Evolutionary conservation across 352 stramenopile species (phyloP), one percentile per base, ranked within the genome.

Genomic region (Globisporangium perplexum): DNA sequence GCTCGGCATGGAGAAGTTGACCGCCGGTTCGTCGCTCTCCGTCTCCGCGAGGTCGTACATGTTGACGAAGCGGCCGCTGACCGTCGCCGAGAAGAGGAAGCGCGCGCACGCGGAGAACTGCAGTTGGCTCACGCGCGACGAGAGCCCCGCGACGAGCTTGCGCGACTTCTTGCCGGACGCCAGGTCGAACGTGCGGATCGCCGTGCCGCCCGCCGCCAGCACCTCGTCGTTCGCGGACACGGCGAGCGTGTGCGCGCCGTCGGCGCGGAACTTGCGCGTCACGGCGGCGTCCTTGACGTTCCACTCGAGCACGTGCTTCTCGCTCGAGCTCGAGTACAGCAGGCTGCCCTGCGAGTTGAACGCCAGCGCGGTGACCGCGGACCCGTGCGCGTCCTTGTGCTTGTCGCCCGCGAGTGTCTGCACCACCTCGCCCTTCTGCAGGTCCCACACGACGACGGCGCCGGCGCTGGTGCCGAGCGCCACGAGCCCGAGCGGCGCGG

Each of bases 251-350:
- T 81, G 77, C 23, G 69, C 83, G 50, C 83, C 83, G 7, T 77
- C 74, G 22, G 65, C 46, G 55, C 80, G 79, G 65, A 94, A 88
- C 58, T 80, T 86, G 52, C 81, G 81, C 60, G 68, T 57, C 14
- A 92, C 66, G 7, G 61, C 41, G 46, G 58, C 77, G 42, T 69
- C 74, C 54, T 66, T 60, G 28, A 94, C 62, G 55, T 71, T 86
- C 81, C 81, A 94, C 58, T 94, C 81, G 15, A 89, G 65, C 50
- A 90, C 74, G 59, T 90, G 59, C 67, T 90, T 89, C 52, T 92
- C 83, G 47, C 62, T 75, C 10, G 81, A 72, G 58, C 72, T 77
- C 38, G 75, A 74, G 65, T 86, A 94, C 15, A 94, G 63, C 43
- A 84, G 45, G 28, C 59, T 82, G 47, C 81, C 79, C 50, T 85